A percentile compares a stretch with the other conserved stretches of the same genome.
Conservation (phyloP, 2,329 filamentous ascomycete genomes). For the Fusarium musae region DNA sequence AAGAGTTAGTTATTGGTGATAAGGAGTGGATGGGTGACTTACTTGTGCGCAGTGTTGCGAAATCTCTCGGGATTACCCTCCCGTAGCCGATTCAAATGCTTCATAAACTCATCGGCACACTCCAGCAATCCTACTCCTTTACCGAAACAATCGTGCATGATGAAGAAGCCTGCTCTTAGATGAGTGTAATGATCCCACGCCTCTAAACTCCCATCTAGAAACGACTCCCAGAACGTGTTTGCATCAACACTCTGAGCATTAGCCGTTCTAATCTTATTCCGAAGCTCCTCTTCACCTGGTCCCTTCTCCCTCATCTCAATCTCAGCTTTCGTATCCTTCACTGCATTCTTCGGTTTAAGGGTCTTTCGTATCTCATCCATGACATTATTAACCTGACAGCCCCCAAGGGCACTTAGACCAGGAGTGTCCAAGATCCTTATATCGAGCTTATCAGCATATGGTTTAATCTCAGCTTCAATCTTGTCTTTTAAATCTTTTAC, state of each 20-base stretch:
- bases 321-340: not conserved
- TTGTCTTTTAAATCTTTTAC: slow-evolving; percentile 11
- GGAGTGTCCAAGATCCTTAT: slow-evolving; percentile 40
- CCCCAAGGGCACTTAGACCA: slow-evolving; percentile 36
- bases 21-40: not conserved
- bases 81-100: slow-evolving; percentile 42
- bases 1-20: rapidly evolving
- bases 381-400: slow-evolving; percentile 14
- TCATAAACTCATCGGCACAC: slow-evolving; percentile 47
- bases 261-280: slow-evolving; percentile 2
- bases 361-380: slow-evolving; percentile 36
- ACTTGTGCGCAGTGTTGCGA: slow-evolving; percentile 49
- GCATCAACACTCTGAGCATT: slow-evolving; percentile 17
- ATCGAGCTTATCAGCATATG: slow-evolving; percentile 5
- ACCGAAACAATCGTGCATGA: slow-evolving; percentile 45
- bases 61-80: slow-evolving; percentile 46
- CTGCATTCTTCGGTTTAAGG: not conserved
- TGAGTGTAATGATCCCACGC: slow-evolving; percentile 50
- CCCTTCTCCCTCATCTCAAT: slow-evolving; percentile 21
- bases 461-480: slow-evolving; percentile 30
- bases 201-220: slow-evolving; percentile 42
- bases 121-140: slow-evolving; percentile 40
- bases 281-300: slow-evolving; percentile 25
- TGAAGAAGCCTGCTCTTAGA: slow-evolving; percentile 48
- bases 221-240: slow-evolving; percentile 43